Percentiles rank a stretch among this genome's conserved stretches.
Evolutionary conservation across 805 yeast species (phyloP).

Genomic region (Groenewaldozyma salmanticensis): DNA sequence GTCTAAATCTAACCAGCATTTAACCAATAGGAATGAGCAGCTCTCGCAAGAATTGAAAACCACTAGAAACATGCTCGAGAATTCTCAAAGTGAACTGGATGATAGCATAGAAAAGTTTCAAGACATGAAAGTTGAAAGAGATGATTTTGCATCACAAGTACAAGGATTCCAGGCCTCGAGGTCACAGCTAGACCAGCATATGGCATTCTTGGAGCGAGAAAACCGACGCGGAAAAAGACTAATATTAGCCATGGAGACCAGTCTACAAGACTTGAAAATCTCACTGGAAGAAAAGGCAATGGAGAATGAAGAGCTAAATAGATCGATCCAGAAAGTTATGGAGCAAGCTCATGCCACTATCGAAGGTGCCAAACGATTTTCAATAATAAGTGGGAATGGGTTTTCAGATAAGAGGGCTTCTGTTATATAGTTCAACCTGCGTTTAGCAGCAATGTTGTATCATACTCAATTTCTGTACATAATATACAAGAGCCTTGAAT

Average conservation of each 20-base stretch:
- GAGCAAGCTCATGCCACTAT: conserved; percentile 22
- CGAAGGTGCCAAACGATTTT: conserved; percentile 20
- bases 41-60: conserved; percentile 3
- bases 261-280: conserved; percentile 25
- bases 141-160: conserved; percentile 23
- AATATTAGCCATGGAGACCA: conserved; percentile 19
- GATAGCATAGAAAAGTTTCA: conserved; percentile 17
- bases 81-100: conserved; percentile 2
- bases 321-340: conserved; percentile 22
- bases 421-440: too few species aligned
- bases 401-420: not conserved
- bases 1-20: not conserved
- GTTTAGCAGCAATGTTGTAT: not conserved
- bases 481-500: too few species aligned
- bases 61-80: conserved; percentile 1
- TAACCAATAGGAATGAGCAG: conserved; percentile 2
- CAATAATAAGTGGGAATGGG: conserved; percentile 5
- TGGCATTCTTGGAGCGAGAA: conserved; percentile 16
- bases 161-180: conserved; percentile 21
- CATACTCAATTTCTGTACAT: not conserved
- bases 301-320: conserved; percentile 26
- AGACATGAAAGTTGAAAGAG: conserved; percentile 16
- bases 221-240: conserved; percentile 17
- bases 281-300: conserved; percentile 27
- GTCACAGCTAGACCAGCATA: conserved; percentile 19